Evolutionary conservation across 805 yeast species (phyloP), one percentile per base, ranked within the genome.

Genomic region (Pichia cabralensis): DNA sequence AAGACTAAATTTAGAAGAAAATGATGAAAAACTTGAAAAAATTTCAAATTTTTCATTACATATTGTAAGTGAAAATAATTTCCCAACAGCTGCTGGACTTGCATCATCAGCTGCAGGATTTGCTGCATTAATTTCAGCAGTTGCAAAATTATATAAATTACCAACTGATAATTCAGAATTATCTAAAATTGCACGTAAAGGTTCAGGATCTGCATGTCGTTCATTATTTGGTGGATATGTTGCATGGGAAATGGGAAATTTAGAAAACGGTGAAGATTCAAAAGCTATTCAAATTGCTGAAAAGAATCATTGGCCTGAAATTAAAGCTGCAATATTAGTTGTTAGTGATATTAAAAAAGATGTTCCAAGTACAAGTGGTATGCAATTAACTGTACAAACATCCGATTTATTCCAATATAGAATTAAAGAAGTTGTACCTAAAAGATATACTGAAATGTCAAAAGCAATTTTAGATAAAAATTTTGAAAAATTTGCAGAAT

Each of bases 31-130:
- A 1, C 60, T 79, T 43, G 83, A 88, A 26, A 67, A 64, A 49
- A 64, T 86, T 39, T 71, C 89, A 22, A 49, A 63, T 14, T 75
- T 71, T 71, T 67, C 70, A 33, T 65, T 92, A 38, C 84, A 78
- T 49, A 81, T 92, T 46, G 94, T 84, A 11, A 78, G 94, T 19
- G 95, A 85, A 54, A 92, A 92, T 65, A 92, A 92, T 62, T 92
- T 92, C 69, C 99, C 99, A 34, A 92, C 99, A 18, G 98, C 98
- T 22, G 98, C 98, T 6, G 98, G 98, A 3, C 70, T 92, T 48
- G 98, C 98, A 0, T 85, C 96, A 1, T 81, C 95, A 5, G 98
- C 98, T 11, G 97, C 98, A 8, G 99, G 99, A 0, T 89, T 86
- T 60, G 96, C 98, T 23, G 98, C 98, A 8, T 68, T 92, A 41